phyloP scores from a whole-genome alignment of 1,139 yeast genomes.

The Saccharomycopsis phalli region DNA sequence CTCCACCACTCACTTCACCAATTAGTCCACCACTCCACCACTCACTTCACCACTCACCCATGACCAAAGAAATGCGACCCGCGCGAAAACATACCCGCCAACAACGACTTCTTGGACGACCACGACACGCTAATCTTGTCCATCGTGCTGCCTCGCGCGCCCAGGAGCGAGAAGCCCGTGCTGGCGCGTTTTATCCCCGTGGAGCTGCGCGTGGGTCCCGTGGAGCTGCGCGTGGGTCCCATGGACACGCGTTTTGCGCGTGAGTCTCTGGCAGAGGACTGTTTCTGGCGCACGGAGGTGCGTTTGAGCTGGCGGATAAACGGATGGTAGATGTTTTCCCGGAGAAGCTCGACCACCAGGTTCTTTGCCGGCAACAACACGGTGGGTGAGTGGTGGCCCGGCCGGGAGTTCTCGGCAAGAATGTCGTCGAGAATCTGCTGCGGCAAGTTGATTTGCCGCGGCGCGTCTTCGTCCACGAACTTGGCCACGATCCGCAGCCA shows the following conservation, averaged over 20 bases:
- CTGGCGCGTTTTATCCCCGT: no score
- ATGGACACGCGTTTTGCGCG: not conserved
- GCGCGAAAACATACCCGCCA: not conserved
- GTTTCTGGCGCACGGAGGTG: not conserved
- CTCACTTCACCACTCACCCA: no score
- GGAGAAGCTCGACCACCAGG: conserved; percentile 35
- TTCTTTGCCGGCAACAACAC: conserved; percentile 35
- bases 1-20: no score
- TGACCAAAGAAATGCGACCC: no score
- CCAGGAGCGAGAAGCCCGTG: no score
- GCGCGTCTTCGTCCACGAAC: conserved; percentile 30
- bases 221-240: not conserved
- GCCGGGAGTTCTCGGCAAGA: conserved; percentile 25
- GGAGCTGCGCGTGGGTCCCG: not conserved
- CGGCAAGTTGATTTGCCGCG: conserved; percentile 39
- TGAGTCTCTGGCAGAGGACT: not conserved
- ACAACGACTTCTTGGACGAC: not conserved
- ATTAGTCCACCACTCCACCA: no score
- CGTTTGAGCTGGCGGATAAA: conserved; percentile 3
- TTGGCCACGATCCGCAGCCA: conserved; percentile 28
- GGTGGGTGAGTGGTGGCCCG: conserved; percentile 33
- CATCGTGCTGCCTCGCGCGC: not conserved
- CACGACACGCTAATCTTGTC: not conserved
- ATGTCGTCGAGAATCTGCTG: conserved; percentile 30
- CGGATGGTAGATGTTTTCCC: conserved; percentile 31